These are phyloP conservation scores for Sugiyamaella novakii DNA, from an alignment of 1,139 yeast genomes.

Conservation along the genomic window DNA sequence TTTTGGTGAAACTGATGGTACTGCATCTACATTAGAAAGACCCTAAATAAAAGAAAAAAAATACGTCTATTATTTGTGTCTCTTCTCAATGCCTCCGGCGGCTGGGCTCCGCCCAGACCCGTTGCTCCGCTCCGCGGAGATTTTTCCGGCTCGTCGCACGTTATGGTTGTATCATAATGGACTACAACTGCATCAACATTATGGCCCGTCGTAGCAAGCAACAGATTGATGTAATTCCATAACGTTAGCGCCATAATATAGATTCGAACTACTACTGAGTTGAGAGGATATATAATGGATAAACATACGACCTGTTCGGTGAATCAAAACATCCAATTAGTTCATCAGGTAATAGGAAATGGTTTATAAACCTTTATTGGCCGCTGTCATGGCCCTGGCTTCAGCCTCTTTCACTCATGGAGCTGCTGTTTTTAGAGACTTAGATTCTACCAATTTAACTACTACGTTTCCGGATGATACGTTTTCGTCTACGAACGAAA, in stretches of 20 bases:
- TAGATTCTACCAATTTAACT: slow-evolving; percentile 5
- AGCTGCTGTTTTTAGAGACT: slow-evolving; percentile 5
- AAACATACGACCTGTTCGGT: too few relatives aligned
- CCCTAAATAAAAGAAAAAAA: slow-evolving; percentile 5
- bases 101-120: slow-evolving; percentile 11
- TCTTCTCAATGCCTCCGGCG: slow-evolving; percentile 4
- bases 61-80: background rate
- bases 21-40: slow-evolving; percentile 44
- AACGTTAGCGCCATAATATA: background rate
- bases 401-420: slow-evolving; percentile 7
- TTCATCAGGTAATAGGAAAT: too few relatives aligned
- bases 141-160: too few relatives aligned
- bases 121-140: slow-evolving; percentile 8
- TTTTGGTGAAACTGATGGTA: slow-evolving; percentile 82
- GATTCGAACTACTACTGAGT: background rate
- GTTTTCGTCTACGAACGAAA: background rate
- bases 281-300: too few relatives aligned
- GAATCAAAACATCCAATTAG: too few relatives aligned
- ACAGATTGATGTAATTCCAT: background rate
- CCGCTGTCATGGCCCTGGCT: slow-evolving; percentile 11
- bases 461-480: background rate
- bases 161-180: too few relatives aligned
- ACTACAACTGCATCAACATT: too few relatives aligned
- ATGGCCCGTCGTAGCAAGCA: too few relatives aligned
- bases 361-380: slow-evolving; percentile 15